Conservation (phyloP, 2,329 filamentous ascomycete species). For the Fusarium compactum region DNA sequence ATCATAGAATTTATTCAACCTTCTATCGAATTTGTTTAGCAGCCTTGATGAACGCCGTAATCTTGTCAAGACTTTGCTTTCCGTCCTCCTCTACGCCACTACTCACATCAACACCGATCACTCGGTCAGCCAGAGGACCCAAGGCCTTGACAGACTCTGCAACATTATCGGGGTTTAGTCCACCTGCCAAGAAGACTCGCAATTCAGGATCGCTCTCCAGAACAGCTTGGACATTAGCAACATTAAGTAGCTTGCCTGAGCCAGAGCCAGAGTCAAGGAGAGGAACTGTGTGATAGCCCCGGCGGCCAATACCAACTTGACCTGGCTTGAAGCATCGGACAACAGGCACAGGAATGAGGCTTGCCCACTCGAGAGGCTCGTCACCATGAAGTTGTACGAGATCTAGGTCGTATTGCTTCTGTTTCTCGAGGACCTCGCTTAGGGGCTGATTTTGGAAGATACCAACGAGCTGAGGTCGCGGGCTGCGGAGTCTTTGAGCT, state of each 20-base stretch:
- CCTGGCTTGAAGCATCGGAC: slow-evolving; percentile 85
- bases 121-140: slow-evolving; percentile 68
- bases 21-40: slow-evolving; percentile 70
- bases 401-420: slow-evolving; percentile 81
- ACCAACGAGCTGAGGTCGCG: slow-evolving; percentile 83
- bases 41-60: slow-evolving; percentile 80
- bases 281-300: slow-evolving; percentile 86
- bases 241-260: slow-evolving; percentile 82
- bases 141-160: slow-evolving; percentile 71
- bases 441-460: slow-evolving; percentile 95
- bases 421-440: slow-evolving; percentile 82
- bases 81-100: slow-evolving; percentile 91
- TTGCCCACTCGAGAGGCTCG: slow-evolving; percentile 93
- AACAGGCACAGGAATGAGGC: slow-evolving; percentile 89
- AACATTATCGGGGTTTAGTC: slow-evolving; percentile 84
- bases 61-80: slow-evolving; percentile 83
- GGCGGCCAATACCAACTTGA: slow-evolving; percentile 75
- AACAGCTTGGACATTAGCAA: slow-evolving; percentile 73
- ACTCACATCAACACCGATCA: slow-evolving; percentile 91
- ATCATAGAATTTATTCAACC: slow-evolving; percentile 17
- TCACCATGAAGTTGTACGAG: slow-evolving; percentile 92
- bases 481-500: slow-evolving; percentile 60
- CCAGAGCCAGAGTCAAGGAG: slow-evolving; percentile 90
- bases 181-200: slow-evolving; percentile 85
- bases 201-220: slow-evolving; percentile 78